Base-by-base conservation (phyloP, 2,329 filamentous ascomycete genomes). In the Trichoderma endophyticum region DNA sequence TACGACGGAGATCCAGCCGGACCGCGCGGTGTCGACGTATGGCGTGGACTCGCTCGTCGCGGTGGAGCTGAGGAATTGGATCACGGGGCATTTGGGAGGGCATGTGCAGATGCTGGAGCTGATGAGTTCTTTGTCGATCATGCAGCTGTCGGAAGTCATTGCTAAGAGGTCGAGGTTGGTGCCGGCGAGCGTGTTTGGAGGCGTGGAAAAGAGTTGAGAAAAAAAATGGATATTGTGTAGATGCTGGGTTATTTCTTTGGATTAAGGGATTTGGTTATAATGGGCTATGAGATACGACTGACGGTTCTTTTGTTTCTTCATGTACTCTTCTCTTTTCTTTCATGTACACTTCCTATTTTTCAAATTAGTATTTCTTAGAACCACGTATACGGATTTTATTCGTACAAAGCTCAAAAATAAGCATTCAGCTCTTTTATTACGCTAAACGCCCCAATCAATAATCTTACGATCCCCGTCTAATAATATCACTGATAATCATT, bases 31-130 rank as follows among this genome's bases (percentile, higher is more conserved):
- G 28, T 60, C 71, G 28, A 72, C 66, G 26, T 72, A 72, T 21
- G 71, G 71, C 59, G 71, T 72, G 15, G 71, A 72, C 30, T 72
- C 71, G 24, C 71, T 72, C 28, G 64, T 72, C 5, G 70, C 71
- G 18, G 71, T 72, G 1, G 71, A 72, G 34, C 30, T 72, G 71
- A 64, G 71, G 21, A 72, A 72, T 39, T 72, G 71, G 71, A 72
- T 72, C 26, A 59, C 71, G 21, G 61, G 67, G 2, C 28, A 71
- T 30, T 54, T 72, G 51, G 67, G 66, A 2, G 60, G 51, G 1
- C 71, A 72, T 32, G 71, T 72, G 4, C 66, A 70, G 66, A 72
- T 64, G 71, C 15, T 71, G 39, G 71, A 72, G 34, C 21, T 72
- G 26, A 72, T 71, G 66, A 71, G 71, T 34, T 72, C 67, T 12